Base-by-base conservation (phyloP, 2,329 filamentous ascomycete species). In the Plenodomus lindquistii region DNA sequence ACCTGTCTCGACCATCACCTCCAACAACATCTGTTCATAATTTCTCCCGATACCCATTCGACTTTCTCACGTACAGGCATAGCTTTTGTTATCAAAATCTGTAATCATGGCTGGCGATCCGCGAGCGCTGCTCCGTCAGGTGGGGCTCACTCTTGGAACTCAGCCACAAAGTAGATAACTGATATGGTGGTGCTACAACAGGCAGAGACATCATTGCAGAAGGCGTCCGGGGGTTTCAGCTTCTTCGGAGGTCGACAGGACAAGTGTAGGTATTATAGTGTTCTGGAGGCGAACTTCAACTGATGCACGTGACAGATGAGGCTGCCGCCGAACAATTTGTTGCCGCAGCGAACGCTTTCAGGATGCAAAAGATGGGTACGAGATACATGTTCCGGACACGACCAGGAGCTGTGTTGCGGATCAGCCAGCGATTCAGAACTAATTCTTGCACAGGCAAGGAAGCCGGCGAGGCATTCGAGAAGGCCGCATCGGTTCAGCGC, bases 311-410 rank as follows among this genome's bases (percentile, higher is more conserved):
- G 56, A 60, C 48, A 72, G 69, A 89, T 69, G 89, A 95, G 76
- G 85, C 86, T 75, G 93, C 93, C 13, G 90, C 89, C 55, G 91
- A 97, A 60, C 79, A 94, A 57, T 97, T 91, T 70, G 85, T 84
- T 52, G 86, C 96, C 73, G 93, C 93, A 35, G 94, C 87, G 54
- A 96, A 97, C 77, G 90, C 90, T 50, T 97, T 96, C 73, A 84
- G 90, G 68, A 85, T 95, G 79, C 87, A 94, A 75, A 89, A 89
- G 72, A 84, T 87, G 77, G 88, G 90, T 93, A 78, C 62, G 79
- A 57, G 9, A 18, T 36, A 40, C n/a, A 24, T 4, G n/a, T 11
- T 31, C 22, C 10, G 22, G 22, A 24, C 6, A 31, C 4, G 27
- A 4, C 4, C 27, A 8, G 15, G 4, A 8, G 4, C 27, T 4